phyloP scores from a whole-genome alignment of 139 green algal species.

The Coccomyxa sp. region DNA sequence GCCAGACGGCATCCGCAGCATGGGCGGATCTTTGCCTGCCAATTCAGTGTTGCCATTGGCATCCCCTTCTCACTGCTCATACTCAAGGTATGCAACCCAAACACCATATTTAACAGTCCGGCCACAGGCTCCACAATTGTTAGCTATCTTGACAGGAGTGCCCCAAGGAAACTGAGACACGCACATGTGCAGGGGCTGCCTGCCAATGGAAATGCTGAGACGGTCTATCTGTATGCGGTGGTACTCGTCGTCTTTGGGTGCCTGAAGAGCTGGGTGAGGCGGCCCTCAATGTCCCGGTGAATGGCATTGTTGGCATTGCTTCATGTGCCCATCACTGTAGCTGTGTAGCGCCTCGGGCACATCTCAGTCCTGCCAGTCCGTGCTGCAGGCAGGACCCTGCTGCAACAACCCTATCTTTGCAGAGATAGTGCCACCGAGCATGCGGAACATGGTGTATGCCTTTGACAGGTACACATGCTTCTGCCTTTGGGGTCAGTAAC shows the following conservation, averaged over 20 bases:
- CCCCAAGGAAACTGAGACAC: too few species aligned
- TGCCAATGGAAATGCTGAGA: not conserved
- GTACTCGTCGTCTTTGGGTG: conserved; percentile 29
- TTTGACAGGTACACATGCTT: conserved; percentile 59
- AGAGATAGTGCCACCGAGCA: conserved; percentile 65
- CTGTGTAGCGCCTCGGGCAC: too few species aligned
- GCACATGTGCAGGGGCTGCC: not conserved
- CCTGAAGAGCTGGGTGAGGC: conserved; percentile 42
- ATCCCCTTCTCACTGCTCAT: conserved; percentile 33
- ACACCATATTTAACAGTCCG: not conserved
- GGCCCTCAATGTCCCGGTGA: too few species aligned
- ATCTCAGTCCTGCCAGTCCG: conserved; percentile 30
- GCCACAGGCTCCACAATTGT: not conserved
- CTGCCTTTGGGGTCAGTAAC: too few species aligned
- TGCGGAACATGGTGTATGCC: conserved; percentile 73
- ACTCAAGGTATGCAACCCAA: conserved; percentile 18
- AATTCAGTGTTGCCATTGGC: conserved; percentile 44
- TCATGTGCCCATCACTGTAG: too few species aligned
- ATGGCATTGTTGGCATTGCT: too few species aligned
- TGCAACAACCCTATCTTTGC: conserved; percentile 73
- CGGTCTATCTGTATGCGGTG: conserved; percentile 21
- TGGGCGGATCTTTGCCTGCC: conserved; percentile 36
- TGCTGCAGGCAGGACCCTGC: not conserved
- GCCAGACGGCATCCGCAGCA: conserved; percentile 32
- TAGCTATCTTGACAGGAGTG: too few species aligned